Evolutionary conservation across 2,329 filamentous ascomycete genomes (phyloP).

Genomic region (Pyrenophora graminea): DNA sequence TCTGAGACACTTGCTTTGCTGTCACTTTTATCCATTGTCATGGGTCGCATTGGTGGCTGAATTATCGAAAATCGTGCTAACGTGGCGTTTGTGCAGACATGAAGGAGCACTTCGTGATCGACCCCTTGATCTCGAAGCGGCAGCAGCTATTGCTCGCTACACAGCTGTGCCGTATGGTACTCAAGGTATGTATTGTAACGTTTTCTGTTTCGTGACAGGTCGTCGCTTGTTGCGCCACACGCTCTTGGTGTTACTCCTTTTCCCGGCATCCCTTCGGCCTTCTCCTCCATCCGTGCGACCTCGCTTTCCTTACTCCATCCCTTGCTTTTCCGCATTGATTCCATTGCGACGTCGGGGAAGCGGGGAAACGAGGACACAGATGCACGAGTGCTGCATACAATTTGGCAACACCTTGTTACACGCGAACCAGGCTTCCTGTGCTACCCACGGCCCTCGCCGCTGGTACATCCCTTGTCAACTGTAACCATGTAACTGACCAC

Average conservation of each 20-base stretch:
- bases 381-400: constrained; percentile 15
- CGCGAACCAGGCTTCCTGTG: constrained; percentile 17
- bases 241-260: constrained; percentile 11
- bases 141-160: constrained; percentile 96
- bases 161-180: constrained; percentile 88
- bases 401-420: constrained; percentile 24
- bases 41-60: constrained; percentile 12
- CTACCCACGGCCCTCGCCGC: constrained; percentile 5
- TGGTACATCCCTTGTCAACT: constrained; percentile 7
- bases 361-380: constrained; percentile 16
- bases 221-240: constrained; percentile 11
- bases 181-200: constrained; percentile 57
- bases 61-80: constrained; percentile 30
- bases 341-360: constrained; percentile 25
- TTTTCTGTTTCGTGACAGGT: constrained; percentile 18
- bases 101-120: constrained; percentile 97
- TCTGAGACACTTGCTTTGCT: constrained; percentile 18
- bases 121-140: constrained; percentile 96
- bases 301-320: constrained; percentile 12
- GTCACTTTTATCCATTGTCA: constrained; percentile 8
- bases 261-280: constrained; percentile 13
- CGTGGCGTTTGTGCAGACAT: constrained; percentile 65
- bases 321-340: constrained; percentile 14
- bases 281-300: constrained; percentile 12
- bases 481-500: constrained; percentile 14